Evolutionary conservation across 192 early-diverging fungal genomes (phyloP), one percentile per base, ranked within the genome.

Genomic region (Neocallimastix lanati): DNA sequence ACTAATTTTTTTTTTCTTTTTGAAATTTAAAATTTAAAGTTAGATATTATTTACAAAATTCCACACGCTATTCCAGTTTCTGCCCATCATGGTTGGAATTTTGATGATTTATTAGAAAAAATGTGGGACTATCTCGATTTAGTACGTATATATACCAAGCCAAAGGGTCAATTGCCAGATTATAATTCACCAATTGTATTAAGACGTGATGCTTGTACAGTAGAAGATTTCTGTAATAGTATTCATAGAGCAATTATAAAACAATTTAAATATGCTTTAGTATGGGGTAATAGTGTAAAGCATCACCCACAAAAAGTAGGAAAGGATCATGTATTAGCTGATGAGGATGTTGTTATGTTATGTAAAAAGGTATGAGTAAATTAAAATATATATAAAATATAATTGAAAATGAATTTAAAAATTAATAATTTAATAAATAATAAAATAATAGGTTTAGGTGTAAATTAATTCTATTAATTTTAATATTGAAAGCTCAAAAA

Each of bases 291-390:
- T 38, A 95, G 93, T 14, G 96, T 95, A 78, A 99, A 99, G 87
- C 94, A 97, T 85, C 93, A 95, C 79, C 95, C 95, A 78, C 97
- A 99, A 88, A 99, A 97, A 86, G 97, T 99, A 78, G 97, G 97
- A 77, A 94, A 92, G 81, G 95, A 95, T 78, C 97, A 99, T 82
- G 81, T 92, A 25, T 84, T 99, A 79, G 82, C 85, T 27, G 97
- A 99, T 82, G 97, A 99, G 84, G 97, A 99, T 88, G 97, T 99
- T 3, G 97, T 99, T 50, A 50, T 50, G 40, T 50, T 50, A 50
- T 50, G 40, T 50, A 50, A 50, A 50, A 50, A 50, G 40, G 40
- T 50, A 50, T n/a, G n/a, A n/a, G n/a, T n/a, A n/a, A n/a, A n/a
- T n/a, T n/a, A n/a, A n/a, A n/a, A n/a, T n/a, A n/a, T n/a, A n/a